These are phyloP conservation scores for Globisporangium orthogonon DNA, from an alignment of 352 stramenopile genomes.

Conservation along the genomic window DNA sequence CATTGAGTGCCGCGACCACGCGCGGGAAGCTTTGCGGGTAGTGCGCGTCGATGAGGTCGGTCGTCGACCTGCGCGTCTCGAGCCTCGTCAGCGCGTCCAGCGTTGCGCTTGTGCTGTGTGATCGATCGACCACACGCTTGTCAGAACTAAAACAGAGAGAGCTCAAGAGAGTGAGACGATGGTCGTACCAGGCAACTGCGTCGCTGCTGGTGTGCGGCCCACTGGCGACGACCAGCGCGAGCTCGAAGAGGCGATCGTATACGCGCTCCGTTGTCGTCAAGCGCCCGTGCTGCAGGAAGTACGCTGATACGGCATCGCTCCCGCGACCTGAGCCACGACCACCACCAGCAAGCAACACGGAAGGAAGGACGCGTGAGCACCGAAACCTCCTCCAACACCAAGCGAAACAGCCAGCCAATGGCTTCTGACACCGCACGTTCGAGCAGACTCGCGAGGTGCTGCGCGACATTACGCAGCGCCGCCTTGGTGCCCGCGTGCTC, in stretches of 20 bases:
- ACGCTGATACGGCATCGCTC: conserved; percentile 36
- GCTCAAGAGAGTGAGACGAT: background rate
- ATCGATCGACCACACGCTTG: background rate
- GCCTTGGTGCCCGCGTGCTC: conserved; percentile 28
- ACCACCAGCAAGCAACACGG: background rate
- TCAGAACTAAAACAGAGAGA: conserved; percentile 3
- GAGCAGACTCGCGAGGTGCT: conserved; percentile 30
- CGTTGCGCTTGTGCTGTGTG: conserved; percentile 18
- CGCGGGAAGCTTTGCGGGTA: conserved; percentile 20
- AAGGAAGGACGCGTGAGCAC: background rate
- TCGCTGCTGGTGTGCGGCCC: conserved; percentile 1
- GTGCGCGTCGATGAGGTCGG: conserved; percentile 26
- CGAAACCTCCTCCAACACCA: background rate
- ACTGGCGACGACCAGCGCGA: conserved; percentile 22
- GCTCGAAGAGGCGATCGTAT: conserved; percentile 37
- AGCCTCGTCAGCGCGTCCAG: conserved; percentile 23
- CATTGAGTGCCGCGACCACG: conserved; percentile 12
- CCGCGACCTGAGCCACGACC: conserved; percentile 23
- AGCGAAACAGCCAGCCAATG: background rate
- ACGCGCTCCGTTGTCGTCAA: conserved; percentile 31
- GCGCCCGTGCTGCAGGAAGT: conserved; percentile 46
- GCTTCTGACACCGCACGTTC: conserved; percentile 22
- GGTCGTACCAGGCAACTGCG: conserved; percentile 13
- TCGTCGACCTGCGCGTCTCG: conserved; percentile 12
- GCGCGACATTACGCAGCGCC: conserved; percentile 24